Conservation (phyloP, 208 protist species). For the Trypanosoma boissoni region DNA sequence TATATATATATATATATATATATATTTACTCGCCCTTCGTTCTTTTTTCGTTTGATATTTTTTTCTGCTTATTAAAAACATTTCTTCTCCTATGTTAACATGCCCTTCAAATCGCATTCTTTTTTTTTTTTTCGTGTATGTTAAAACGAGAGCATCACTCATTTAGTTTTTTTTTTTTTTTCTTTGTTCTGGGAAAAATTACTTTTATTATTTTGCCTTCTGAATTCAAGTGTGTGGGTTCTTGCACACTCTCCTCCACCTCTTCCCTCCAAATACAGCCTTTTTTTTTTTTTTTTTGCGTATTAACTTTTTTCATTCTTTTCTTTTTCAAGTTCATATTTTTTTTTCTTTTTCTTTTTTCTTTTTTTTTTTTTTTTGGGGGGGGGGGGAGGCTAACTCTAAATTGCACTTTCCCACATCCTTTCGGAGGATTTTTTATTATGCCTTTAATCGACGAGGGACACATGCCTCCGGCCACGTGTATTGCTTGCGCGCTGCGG, state of each 20-base stretch:
- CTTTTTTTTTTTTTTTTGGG: neutral
- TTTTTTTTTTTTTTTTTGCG: constrained; percentile 8
- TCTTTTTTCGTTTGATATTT: neutral
- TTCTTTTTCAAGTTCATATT: neutral
- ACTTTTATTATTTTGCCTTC: neutral
- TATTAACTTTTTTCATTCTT: no score
- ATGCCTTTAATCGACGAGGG: constrained; percentile 33
- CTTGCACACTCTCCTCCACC: neutral
- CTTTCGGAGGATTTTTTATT: neutral
- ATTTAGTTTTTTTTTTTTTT: neutral
- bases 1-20: constrained; percentile 15
- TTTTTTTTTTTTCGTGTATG: neutral
- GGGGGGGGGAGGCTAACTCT: no score
- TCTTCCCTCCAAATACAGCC: neutral
- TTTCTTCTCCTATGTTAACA: constrained; percentile 3
- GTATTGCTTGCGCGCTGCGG: constrained; percentile 67
- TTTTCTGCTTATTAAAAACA: constrained; percentile 2
- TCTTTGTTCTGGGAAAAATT: neutral
- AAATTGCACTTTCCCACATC: neutral
- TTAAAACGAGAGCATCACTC: neutral
- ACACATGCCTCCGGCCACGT: constrained; percentile 53
- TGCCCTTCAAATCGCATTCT: neutral
- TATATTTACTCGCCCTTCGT: neutral
- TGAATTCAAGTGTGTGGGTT: neutral
- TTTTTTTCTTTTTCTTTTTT: constrained; percentile 10